Evolutionary conservation across 2,329 filamentous ascomycete species (phyloP).

Genomic region (Aspergillus glaucus): DNA sequence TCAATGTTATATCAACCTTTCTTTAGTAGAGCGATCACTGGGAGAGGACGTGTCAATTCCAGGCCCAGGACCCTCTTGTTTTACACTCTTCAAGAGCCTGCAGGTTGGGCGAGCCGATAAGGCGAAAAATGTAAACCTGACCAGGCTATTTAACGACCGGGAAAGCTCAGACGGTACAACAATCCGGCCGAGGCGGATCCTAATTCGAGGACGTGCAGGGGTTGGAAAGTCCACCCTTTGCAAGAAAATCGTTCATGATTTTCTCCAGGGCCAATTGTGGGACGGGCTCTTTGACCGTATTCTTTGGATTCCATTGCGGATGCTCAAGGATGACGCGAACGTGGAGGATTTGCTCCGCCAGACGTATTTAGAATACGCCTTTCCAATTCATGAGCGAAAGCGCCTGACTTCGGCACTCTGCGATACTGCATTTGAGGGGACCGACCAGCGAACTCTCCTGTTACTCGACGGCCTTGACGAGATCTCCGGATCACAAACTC

Average conservation of each 20-base stretch:
- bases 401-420: not conserved
- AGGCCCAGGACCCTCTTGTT: not conserved
- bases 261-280: slow-evolving; percentile 19
- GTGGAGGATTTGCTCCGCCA: not conserved
- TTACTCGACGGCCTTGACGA: slow-evolving; percentile 43
- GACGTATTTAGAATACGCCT: not conserved
- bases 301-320: slow-evolving; percentile 37
- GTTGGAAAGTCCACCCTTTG: slow-evolving; percentile 39
- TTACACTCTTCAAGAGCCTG: not conserved
- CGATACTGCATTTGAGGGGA: not conserved
- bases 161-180: slow-evolving; percentile 3
- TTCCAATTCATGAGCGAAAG: not conserved
- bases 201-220: slow-evolving; percentile 34
- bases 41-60: no score
- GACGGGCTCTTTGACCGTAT: slow-evolving; percentile 28
- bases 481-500: slow-evolving; percentile 20
- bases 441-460: slow-evolving; percentile 26
- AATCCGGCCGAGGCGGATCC: slow-evolving; percentile 23
- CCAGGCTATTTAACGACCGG: not conserved
- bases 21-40: no score
- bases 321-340: slow-evolving; percentile 15
- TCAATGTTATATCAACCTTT: no score
- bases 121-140: not conserved
- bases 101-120: not conserved
- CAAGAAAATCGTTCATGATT: slow-evolving; percentile 38